Conservation (phyloP, 805 yeast species). For the Zygosaccharomyces bailii region DNA sequence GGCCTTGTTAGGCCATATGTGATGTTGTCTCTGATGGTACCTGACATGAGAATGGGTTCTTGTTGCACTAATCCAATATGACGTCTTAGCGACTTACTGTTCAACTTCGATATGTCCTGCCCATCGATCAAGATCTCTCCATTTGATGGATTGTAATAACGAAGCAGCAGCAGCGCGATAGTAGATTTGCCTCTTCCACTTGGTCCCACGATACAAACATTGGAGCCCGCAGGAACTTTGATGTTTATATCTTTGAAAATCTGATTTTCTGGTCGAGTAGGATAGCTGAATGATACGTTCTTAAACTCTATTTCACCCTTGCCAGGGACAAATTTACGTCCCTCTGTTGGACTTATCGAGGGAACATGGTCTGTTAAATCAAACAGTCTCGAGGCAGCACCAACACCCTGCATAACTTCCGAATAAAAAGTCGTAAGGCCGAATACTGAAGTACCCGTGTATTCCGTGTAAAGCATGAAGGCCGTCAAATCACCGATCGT, state of each 20-base stretch:
- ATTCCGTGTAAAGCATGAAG: slow-evolving; percentile 92
- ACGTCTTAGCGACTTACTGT: slow-evolving; percentile 52
- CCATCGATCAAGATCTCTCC: slow-evolving; percentile 53
- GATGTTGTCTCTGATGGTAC: slow-evolving; percentile 74
- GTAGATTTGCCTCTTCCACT: slow-evolving; percentile 95
- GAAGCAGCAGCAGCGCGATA: slow-evolving; percentile 52
- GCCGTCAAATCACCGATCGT: slow-evolving; percentile 90
- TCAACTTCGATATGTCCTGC: slow-evolving; percentile 46
- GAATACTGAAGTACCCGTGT: slow-evolving; percentile 84
- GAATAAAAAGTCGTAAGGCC: slow-evolving; percentile 92
- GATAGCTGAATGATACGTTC: slow-evolving; percentile 73
- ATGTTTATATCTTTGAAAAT: slow-evolving; percentile 50
- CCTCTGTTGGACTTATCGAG: slow-evolving; percentile 60
- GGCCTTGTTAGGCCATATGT: slow-evolving; percentile 66
- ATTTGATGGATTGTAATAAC: slow-evolving; percentile 49
- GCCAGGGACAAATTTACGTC: slow-evolving; percentile 42
- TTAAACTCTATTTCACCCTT: slow-evolving; percentile 56
- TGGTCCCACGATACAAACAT: slow-evolving; percentile 74
- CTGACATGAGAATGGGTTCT: slow-evolving; percentile 72
- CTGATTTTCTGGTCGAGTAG: slow-evolving; percentile 73
- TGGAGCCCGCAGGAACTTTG: slow-evolving; percentile 50
- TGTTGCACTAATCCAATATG: slow-evolving; percentile 75
- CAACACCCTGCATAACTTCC: slow-evolving; percentile 96
- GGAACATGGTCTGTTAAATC: slow-evolving; percentile 81
- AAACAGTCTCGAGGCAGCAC: slow-evolving; percentile 90